Percentiles rank a stretch among this genome's conserved stretches.
These are phyloP conservation scores for Phyllostachys edulis DNA, from an alignment of 176 grass and related monocot species.

Conservation along the genomic window DNA sequence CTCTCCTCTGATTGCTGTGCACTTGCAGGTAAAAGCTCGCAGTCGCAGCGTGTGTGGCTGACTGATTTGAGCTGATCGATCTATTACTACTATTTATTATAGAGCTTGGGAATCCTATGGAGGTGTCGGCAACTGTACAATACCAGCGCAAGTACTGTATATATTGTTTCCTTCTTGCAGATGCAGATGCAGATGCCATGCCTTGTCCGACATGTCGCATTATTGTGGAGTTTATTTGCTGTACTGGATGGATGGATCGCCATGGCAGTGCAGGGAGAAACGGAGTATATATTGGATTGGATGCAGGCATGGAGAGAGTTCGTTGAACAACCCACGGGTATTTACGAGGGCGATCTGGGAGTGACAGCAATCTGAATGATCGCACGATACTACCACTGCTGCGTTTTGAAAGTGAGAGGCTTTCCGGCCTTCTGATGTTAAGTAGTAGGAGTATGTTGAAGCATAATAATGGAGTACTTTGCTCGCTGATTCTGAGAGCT, in stretches of 20 bases:
- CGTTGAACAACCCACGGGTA: not conserved
- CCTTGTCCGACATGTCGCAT: conserved; percentile 9
- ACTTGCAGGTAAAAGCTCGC: conserved; percentile 19
- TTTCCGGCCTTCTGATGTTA: not conserved
- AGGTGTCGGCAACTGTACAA: conserved; percentile 2
- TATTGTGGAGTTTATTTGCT: conserved; percentile 32
- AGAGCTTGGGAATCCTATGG: conserved; percentile 17
- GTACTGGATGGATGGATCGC: not conserved
- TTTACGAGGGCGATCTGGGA: not conserved
- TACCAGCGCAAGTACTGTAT: not conserved
- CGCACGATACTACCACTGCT: not conserved
- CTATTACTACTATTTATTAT: not conserved
- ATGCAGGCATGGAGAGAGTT: not conserved
- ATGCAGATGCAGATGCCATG: not conserved
- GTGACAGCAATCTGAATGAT: not conserved
- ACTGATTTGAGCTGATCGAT: not conserved
- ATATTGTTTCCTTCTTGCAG: not conserved
- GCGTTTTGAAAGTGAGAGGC: not conserved
- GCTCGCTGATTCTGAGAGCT: not conserved
- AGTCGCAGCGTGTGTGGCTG: not conserved
- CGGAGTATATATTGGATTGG: not conserved
- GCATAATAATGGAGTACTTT: not conserved
- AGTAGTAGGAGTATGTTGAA: not conserved
- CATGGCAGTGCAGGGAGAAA: not conserved
- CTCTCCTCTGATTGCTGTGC: conserved; percentile 5